A percentile compares a stretch with the other conserved stretches of the same genome.
Conservation (phyloP, 768 basidiomycete genomes). For the Boletus vermiculosoides region DNA sequence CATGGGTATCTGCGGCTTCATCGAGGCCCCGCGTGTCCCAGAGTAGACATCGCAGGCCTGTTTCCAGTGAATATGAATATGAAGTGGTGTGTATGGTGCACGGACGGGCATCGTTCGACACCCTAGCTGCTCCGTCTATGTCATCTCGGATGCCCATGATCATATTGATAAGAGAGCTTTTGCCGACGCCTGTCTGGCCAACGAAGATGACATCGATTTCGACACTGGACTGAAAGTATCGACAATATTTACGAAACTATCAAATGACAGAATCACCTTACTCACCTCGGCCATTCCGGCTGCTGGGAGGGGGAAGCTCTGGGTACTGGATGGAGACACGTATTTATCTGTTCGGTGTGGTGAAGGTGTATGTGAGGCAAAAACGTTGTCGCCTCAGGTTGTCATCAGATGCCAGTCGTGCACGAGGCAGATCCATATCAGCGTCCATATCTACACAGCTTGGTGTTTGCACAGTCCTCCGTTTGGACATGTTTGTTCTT, state of each 20-base stretch:
- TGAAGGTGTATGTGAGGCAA: slow-evolving; percentile 1
- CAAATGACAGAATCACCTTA: not conserved
- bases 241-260: slow-evolving; percentile 2
- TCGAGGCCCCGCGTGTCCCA: slow-evolving; percentile 30
- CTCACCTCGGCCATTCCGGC: slow-evolving; percentile 23
- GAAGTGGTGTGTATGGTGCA: slow-evolving; percentile 15
- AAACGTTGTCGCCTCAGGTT: not conserved
- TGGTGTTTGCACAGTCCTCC: not conserved
- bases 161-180: slow-evolving; percentile 29
- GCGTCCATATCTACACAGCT: not conserved
- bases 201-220: slow-evolving; percentile 22
- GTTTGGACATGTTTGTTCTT: slow-evolving; percentile 12
- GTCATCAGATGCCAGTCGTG: not conserved
- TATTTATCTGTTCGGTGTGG: slow-evolving; percentile 1
- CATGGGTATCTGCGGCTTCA: slow-evolving; percentile 14
- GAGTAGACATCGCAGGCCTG: slow-evolving; percentile 12
- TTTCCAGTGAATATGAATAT: slow-evolving; percentile 6
- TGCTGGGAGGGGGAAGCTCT: not conserved
- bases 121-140: slow-evolving; percentile 4
- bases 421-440: slow-evolving; percentile 30
- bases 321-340: not conserved
- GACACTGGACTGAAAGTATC: slow-evolving; percentile 3
- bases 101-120: slow-evolving; percentile 18
- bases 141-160: slow-evolving; percentile 14
- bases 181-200: slow-evolving; percentile 27